Evolutionary conservation across 148 eudicot genomes (phyloP).

Genomic region (Spergularia marina): DNA sequence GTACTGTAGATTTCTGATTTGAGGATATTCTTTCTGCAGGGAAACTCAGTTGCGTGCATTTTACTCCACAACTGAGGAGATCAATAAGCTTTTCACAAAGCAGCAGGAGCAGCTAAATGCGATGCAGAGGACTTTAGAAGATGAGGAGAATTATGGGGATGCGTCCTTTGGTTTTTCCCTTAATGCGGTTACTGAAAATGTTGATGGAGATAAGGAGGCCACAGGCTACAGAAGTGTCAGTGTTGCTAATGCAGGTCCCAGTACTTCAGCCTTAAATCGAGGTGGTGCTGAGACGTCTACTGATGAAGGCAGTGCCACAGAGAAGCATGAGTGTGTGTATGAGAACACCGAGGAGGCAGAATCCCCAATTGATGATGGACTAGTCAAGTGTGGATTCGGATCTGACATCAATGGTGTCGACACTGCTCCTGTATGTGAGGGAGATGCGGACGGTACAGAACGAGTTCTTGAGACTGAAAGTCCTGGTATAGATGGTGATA

Average conservation of each 20-base stretch:
- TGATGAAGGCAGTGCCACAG: conserved; percentile 73
- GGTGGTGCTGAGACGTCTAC: conserved; percentile 48
- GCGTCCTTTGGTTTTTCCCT: conserved; percentile 56
- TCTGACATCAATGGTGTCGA: conserved; percentile 77
- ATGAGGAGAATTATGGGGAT: conserved; percentile 76
- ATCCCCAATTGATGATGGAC: conserved; percentile 40
- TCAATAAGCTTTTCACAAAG: conserved; percentile 61
- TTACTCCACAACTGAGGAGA: conserved; percentile 93
- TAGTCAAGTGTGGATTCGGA: conserved; percentile 68
- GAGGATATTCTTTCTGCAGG: conserved; percentile 38
- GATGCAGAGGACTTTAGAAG: conserved; percentile 93
- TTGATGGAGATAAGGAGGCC: conserved; percentile 32
- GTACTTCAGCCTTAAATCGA: conserved; percentile 32
- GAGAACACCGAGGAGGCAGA: conserved; percentile 85
- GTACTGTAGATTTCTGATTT: neutral
- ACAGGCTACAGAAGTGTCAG: conserved; percentile 31
- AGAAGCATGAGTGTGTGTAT: conserved; percentile 77
- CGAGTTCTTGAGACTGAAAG: conserved; percentile 71
- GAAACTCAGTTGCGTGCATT: conserved; percentile 95
- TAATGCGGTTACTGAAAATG: conserved; percentile 28
- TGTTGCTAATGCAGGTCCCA: conserved; percentile 32
- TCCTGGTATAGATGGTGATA: conserved; percentile 36
- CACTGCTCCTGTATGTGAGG: conserved; percentile 48
- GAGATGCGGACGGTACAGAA: conserved; percentile 57
- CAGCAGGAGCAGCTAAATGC: conserved; percentile 94